Evolutionary conservation across 768 basidiomycete genomes (phyloP).

Genomic region (Amanita rimosa): DNA sequence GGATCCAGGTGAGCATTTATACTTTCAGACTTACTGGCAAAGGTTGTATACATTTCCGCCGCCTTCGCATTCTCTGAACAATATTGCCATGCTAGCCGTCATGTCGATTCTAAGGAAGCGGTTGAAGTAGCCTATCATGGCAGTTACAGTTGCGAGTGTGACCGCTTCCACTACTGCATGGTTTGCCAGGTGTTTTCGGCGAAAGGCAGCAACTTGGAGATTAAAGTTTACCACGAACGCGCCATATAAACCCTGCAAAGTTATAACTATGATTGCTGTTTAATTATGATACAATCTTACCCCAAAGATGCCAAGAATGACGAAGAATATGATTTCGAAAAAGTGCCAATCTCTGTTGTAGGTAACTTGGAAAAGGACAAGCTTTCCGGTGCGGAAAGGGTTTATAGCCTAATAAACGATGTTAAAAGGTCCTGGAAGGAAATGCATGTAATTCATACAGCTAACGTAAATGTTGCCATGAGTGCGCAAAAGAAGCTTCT

Average conservation of each 20-base stretch:
- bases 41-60: conserved; percentile 81
- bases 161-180: conserved; percentile 89
- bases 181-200: conserved; percentile 76
- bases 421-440: conserved; percentile 4
- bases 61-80: conserved; percentile 94
- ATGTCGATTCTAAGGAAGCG: conserved; percentile 93
- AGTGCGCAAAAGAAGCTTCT: conserved; percentile 94
- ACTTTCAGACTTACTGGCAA: conserved; percentile 67
- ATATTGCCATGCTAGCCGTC: conserved; percentile 91
- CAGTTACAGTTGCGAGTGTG: conserved; percentile 75
- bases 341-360: conserved; percentile 99
- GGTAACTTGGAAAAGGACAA: conserved; percentile 96
- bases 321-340: conserved; percentile 95
- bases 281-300: conserved; percentile 27
- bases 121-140: conserved; percentile 89
- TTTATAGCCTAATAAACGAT: conserved; percentile 71
- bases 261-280: conserved; percentile 5
- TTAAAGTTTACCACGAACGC: conserved; percentile 97
- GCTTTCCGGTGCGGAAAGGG: conserved; percentile 94
- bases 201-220: conserved; percentile 88
- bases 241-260: conserved; percentile 81
- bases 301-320: conserved; percentile 92
- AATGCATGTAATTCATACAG: conserved; percentile 41
- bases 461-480: conserved; percentile 90
- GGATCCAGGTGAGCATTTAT: background rate